A percentile compares a stretch with the other conserved stretches of the same genome.
Conservation (phyloP, 2,329 filamentous ascomycete species). For the Diaporthe citrichinensis region DNA sequence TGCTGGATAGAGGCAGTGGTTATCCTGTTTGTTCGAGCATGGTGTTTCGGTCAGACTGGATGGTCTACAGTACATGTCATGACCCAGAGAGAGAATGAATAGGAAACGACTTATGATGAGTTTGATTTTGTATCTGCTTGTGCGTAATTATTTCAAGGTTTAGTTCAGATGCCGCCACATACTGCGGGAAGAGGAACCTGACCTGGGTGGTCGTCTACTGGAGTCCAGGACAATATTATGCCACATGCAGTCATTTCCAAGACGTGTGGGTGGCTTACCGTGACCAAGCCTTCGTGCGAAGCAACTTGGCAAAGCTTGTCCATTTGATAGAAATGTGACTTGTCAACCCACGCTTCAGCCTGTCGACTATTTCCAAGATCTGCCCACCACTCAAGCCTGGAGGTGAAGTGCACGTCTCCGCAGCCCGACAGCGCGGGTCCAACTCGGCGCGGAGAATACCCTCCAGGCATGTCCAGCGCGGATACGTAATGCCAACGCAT, state of each 20-base stretch:
- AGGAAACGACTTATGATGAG: not conserved
- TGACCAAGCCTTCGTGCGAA: not conserved
- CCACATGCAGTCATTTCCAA: not conserved
- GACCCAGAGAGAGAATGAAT: not conserved
- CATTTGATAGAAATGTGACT: not conserved
- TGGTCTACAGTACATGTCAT: slow-evolving; percentile 19
- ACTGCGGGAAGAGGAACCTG: not conserved
- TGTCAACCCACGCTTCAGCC: not conserved
- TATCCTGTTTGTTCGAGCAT: slow-evolving; percentile 29
- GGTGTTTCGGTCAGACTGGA: slow-evolving; percentile 30
- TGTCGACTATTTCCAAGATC: not conserved
- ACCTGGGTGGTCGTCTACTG: not conserved
- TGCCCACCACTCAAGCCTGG: not conserved
- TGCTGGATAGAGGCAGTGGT: slow-evolving; percentile 19
- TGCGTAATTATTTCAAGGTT: not conserved
- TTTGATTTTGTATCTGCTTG: not conserved
- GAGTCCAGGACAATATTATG: no score
- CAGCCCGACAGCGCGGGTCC: not conserved
- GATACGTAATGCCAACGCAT: slow-evolving; percentile 11
- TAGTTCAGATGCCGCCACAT: not conserved
- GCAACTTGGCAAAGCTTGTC: slow-evolving; percentile 20
- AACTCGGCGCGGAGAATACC: not conserved
- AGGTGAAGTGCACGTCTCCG: not conserved
- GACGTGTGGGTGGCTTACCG: not conserved
- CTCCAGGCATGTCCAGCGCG: not conserved